Conservation (phyloP, 2,329 filamentous ascomycete genomes). For the Nannizziopsis arthrosporioides region DNA sequence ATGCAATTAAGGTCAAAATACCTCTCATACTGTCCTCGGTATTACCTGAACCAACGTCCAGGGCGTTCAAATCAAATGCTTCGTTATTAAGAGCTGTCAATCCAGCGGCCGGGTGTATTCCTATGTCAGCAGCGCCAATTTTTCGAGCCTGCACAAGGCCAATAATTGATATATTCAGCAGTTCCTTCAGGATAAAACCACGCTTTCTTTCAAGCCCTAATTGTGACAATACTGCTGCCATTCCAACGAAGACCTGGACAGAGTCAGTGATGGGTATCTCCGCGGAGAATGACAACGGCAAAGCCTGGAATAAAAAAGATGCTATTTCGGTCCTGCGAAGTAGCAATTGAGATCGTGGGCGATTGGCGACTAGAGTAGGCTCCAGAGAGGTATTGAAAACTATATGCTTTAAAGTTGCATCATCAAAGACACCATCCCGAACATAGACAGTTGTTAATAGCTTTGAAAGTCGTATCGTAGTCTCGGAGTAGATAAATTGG, state of each 20-base stretch:
- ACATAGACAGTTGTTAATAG: slow-evolving; percentile 42
- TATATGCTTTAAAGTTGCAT: slow-evolving; percentile 46
- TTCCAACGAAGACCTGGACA: slow-evolving; percentile 68
- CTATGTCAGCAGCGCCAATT: slow-evolving; percentile 86
- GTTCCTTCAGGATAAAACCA: slow-evolving; percentile 74
- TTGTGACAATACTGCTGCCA: slow-evolving; percentile 70
- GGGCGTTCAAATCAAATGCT: slow-evolving; percentile 33
- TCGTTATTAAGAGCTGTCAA: slow-evolving; percentile 57
- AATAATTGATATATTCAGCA: slow-evolving; percentile 69
- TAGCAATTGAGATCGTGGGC: slow-evolving; percentile 33
- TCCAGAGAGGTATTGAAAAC: slow-evolving; percentile 41
- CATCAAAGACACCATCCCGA: slow-evolving; percentile 41
- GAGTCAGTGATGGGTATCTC: slow-evolving; percentile 63
- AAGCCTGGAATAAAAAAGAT: slow-evolving; percentile 54
- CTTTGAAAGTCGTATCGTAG: slow-evolving; percentile 44
- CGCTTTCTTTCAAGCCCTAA: slow-evolving; percentile 80
- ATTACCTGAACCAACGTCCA: slow-evolving; percentile 32
- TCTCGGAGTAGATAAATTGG: slow-evolving; percentile 45
- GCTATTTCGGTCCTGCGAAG: slow-evolving; percentile 51
- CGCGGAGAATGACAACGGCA: slow-evolving; percentile 50
- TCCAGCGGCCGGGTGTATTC: slow-evolving; percentile 85
- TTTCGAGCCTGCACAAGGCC: slow-evolving; percentile 85
- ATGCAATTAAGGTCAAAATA: slow-evolving; percentile 29
- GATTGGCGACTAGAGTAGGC: slow-evolving; percentile 24
- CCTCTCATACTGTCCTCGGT: slow-evolving; percentile 33